These are phyloP conservation scores for Fusarium begoniae DNA, from an alignment of 2,329 filamentous ascomycete species.

Conservation along the genomic window DNA sequence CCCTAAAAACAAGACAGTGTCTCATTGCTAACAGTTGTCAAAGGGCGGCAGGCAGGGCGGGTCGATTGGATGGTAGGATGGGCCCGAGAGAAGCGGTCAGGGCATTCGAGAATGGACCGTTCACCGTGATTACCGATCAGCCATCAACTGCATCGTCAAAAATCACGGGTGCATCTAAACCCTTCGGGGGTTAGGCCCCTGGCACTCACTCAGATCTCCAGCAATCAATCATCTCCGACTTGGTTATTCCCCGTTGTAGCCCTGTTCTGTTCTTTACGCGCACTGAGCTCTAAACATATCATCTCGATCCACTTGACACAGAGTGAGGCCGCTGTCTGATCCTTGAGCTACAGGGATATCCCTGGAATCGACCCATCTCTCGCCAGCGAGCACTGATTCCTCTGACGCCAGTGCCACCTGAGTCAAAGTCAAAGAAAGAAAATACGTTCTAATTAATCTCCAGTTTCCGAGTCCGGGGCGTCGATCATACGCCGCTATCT, in stretches of 20 bases:
- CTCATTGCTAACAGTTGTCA: conserved; percentile 37
- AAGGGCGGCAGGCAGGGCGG: conserved; percentile 1
- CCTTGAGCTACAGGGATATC: conserved; percentile 26
- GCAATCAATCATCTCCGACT: conserved; percentile 8
- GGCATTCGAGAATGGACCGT: conserved; percentile 20
- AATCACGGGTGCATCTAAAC: conserved; percentile 35
- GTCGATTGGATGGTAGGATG: not conserved
- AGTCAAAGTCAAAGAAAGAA: conserved; percentile 1
- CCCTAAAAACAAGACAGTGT: conserved; percentile 27
- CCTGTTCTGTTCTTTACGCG: conserved; percentile 10
- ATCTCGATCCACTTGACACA: conserved; percentile 28
- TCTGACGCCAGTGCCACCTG: conserved; percentile 35
- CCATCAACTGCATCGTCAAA: conserved; percentile 20
- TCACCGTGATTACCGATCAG: conserved; percentile 33
- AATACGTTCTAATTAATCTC: conserved; percentile 25
- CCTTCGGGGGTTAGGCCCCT: not conserved
- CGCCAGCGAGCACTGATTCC: conserved; percentile 39
- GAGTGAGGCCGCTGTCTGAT: conserved; percentile 30
- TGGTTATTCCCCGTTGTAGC: conserved; percentile 15
- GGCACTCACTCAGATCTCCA: conserved; percentile 27
- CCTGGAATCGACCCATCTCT: conserved; percentile 32
- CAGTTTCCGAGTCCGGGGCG: conserved; percentile 38
- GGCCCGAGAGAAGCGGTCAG: conserved; percentile 39
- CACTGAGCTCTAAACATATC: conserved; percentile 18
- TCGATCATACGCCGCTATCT: conserved; percentile 41